Conservation (phyloP, 768 basidiomycete genomes). For the Tylopilus intermedius region DNA sequence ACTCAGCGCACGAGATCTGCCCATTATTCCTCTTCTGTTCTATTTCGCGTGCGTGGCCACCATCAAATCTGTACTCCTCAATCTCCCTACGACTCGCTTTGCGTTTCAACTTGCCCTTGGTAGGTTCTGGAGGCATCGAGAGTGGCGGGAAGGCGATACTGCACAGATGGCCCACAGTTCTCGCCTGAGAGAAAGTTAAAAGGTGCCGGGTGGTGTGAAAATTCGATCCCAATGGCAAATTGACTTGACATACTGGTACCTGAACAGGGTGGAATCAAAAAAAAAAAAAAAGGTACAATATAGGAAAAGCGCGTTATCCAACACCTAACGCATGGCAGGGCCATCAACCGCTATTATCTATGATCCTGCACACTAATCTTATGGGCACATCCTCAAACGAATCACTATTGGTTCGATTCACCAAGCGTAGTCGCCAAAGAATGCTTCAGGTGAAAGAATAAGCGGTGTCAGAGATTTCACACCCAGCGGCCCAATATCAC, state of each 20-base stretch:
- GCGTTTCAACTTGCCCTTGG: constrained; percentile 48
- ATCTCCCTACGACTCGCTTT: constrained; percentile 45
- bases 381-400: not conserved
- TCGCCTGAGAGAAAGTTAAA: constrained; percentile 22
- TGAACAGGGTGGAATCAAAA: constrained; percentile 2
- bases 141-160: constrained; percentile 4
- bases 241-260: constrained; percentile 8
- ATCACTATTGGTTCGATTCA: too few species aligned
- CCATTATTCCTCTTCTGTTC: constrained; percentile 72
- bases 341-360: not conserved
- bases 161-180: constrained; percentile 8
- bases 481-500: constrained; percentile 14
- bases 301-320: not conserved
- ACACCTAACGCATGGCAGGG: constrained; percentile 3
- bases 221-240: constrained; percentile 12
- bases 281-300: not conserved
- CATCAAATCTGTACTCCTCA: constrained; percentile 49
- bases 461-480: constrained; percentile 7
- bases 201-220: constrained; percentile 28
- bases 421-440: not conserved
- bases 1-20: constrained; percentile 76
- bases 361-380: not conserved
- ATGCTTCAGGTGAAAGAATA: not conserved
- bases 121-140: constrained; percentile 53
- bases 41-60: constrained; percentile 57